Conservation (phyloP, 495 filamentous ascomycete species). For the Neurospora sp. region DNA sequence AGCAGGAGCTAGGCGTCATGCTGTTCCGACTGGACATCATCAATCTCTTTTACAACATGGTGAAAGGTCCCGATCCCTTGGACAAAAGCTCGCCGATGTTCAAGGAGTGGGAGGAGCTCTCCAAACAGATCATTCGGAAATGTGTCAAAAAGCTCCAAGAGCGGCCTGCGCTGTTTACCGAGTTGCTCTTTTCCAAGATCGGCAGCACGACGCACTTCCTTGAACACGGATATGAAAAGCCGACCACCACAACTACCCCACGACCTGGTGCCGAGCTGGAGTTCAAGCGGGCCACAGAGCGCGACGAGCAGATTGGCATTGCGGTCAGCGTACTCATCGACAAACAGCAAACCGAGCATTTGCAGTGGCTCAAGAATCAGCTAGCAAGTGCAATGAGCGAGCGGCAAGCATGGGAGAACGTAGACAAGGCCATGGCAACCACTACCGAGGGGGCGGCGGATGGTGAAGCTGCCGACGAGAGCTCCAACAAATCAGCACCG, state of each 20-base stretch:
- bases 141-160: conserved; percentile 72
- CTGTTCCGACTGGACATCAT: conserved; percentile 88
- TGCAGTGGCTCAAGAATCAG: conserved; percentile 73
- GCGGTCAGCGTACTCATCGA: conserved; percentile 69
- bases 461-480: conserved; percentile 26
- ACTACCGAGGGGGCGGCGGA: conserved; percentile 16
- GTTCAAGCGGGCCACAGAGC: conserved; percentile 57
- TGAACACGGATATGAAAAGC: conserved; percentile 82
- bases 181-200: conserved; percentile 92
- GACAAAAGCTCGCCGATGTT: conserved; percentile 52
- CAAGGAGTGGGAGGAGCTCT: conserved; percentile 88
- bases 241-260: conserved; percentile 46
- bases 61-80: conserved; percentile 78
- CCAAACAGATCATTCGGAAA: conserved; percentile 66
- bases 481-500: conserved; percentile 27
- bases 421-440: conserved; percentile 43
- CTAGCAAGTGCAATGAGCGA: conserved; percentile 59
- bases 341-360: conserved; percentile 58
- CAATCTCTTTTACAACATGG: conserved; percentile 77
- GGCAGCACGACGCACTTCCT: conserved; percentile 73
- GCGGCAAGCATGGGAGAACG: conserved; percentile 68
- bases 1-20: conserved; percentile 79
- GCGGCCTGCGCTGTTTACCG: conserved; percentile 71
- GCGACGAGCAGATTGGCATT: conserved; percentile 62
- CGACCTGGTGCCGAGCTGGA: conserved; percentile 66